phyloP scores from a whole-genome alignment of 306 rosid genomes.

The Parietaria judaica region DNA sequence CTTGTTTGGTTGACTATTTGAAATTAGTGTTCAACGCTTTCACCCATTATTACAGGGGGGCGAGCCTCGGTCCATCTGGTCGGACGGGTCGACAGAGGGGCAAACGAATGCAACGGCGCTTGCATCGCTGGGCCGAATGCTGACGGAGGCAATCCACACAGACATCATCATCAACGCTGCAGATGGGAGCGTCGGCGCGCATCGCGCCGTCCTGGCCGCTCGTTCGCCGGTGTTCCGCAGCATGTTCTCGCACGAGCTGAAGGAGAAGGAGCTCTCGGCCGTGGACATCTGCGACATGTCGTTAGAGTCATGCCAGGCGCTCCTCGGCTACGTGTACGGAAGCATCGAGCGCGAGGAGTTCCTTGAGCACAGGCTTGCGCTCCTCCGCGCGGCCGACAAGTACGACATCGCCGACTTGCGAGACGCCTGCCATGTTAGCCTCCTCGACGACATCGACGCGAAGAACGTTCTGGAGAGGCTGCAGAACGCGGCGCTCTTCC shows the following conservation, averaged over 20 bases:
- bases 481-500: conserved; percentile 77
- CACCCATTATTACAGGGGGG: conserved; percentile 37
- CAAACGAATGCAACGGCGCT: conserved; percentile 65
- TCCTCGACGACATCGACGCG: conserved; percentile 79
- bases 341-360: conserved; percentile 69
- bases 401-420: conserved; percentile 79
- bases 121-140: conserved; percentile 61
- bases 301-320: conserved; percentile 65
- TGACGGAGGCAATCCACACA: conserved; percentile 78
- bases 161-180: conserved; percentile 73
- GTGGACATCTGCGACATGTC: conserved; percentile 89
- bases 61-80: conserved; percentile 82
- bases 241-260: conserved; percentile 89
- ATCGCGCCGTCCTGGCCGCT: conserved; percentile 86
- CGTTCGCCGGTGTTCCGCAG: conserved; percentile 81
- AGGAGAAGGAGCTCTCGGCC: conserved; percentile 75
- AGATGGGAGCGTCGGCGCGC: conserved; percentile 82
- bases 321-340: conserved; percentile 76
- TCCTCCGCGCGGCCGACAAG: conserved; percentile 85
- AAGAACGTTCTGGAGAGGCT: conserved; percentile 93
- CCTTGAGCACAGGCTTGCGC: conserved; percentile 58
- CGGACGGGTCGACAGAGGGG: conserved; percentile 42
- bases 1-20: not conserved
- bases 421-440: conserved; percentile 87
- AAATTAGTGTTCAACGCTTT: not conserved